phyloP scores from a whole-genome alignment of 2,329 filamentous ascomycete species.

The Beauveria bassiana region DNA sequence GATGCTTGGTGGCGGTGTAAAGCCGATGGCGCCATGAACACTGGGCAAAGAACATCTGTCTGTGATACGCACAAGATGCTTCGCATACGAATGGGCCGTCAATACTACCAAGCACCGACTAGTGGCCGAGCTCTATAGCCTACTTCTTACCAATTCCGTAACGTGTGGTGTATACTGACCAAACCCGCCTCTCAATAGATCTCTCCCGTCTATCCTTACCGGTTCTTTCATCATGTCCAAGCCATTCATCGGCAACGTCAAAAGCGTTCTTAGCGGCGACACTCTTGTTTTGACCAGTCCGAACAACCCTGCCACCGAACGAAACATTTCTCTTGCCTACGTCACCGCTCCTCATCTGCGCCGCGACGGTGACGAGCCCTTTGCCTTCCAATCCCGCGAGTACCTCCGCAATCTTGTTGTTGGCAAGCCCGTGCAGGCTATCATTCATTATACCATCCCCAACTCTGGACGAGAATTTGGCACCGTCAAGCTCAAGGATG shows the following conservation, averaged over 20 bases:
- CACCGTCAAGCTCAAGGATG: slow-evolving; percentile 66
- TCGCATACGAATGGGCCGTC: background rate
- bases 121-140: background rate
- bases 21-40: background rate
- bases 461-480: slow-evolving; percentile 84
- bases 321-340: slow-evolving; percentile 83
- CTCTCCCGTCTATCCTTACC: slow-evolving; percentile 15
- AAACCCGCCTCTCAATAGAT: background rate
- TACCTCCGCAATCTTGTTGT: slow-evolving; percentile 77
- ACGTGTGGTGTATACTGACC: background rate
- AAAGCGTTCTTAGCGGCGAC: slow-evolving; percentile 90
- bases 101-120: background rate
- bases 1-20: slow-evolving; percentile 9
- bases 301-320: slow-evolving; percentile 74
- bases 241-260: slow-evolving; percentile 66
- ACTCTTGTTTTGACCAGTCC: slow-evolving; percentile 77
- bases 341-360: slow-evolving; percentile 80
- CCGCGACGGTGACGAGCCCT: slow-evolving; percentile 86
- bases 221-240: slow-evolving; percentile 37
- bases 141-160: background rate
- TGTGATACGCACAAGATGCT: background rate
- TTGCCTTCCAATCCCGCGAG: slow-evolving; percentile 90
- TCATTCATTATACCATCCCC: slow-evolving; percentile 79
- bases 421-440: slow-evolving; percentile 81
- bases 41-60: background rate